Percentiles rank a stretch among this genome's conserved stretches.
phyloP scores from a whole-genome alignment of 345 rosid genomes.

The Lumnitzera littorea region DNA sequence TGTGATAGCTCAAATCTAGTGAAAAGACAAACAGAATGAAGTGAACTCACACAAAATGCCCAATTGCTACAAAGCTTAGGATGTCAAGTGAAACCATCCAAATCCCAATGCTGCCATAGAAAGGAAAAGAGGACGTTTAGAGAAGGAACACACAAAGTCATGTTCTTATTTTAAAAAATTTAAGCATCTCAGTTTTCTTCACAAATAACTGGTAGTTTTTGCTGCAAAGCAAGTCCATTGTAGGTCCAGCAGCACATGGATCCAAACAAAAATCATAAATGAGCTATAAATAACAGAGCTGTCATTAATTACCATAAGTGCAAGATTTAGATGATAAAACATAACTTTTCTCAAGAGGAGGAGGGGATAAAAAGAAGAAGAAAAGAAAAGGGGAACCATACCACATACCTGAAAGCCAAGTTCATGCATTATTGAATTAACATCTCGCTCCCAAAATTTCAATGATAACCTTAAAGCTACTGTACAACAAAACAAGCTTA shows the following conservation, averaged over 20 bases:
- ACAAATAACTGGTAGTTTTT: conserved; percentile 79
- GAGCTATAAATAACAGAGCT: conserved; percentile 40
- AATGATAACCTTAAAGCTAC: conserved; percentile 91
- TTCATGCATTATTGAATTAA: conserved; percentile 76
- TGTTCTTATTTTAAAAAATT: background rate
- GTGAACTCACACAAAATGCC: conserved; percentile 84
- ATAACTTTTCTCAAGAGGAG: background rate
- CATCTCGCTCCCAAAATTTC: conserved; percentile 84
- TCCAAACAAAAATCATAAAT: conserved; percentile 82
- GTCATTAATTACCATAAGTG: too few relatives aligned
- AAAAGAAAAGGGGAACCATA: background rate
- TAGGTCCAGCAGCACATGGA: conserved; percentile 73
- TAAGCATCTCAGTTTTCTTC: conserved; percentile 23
- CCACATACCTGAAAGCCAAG: conserved; percentile 73
- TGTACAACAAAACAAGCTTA: conserved; percentile 21
- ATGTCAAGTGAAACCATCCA: conserved; percentile 77
- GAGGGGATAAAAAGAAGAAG: background rate
- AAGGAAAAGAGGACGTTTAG: background rate
- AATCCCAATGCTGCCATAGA: conserved; percentile 64
- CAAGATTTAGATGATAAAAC: background rate
- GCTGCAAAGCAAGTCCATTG: conserved; percentile 73
- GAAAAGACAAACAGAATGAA: conserved; percentile 65
- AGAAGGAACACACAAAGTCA: background rate
- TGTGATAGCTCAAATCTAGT: background rate
- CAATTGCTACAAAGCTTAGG: conserved; percentile 76